Base-by-base conservation (phyloP, 2,329 filamentous ascomycete species). In the Venturia asperata region DNA sequence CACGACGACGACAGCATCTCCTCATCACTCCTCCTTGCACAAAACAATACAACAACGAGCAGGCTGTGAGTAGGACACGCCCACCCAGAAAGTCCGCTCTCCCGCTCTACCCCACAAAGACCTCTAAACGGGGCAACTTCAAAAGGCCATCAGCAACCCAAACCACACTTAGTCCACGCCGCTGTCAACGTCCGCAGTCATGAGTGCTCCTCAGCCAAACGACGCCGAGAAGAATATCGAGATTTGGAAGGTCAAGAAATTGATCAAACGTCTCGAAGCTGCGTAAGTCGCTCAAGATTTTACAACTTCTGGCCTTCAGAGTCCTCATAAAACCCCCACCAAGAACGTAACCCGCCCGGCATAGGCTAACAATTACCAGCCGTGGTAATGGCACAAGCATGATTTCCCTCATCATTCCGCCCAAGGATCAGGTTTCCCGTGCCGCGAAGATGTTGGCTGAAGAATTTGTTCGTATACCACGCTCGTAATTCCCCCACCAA, bases 401-500 rank as follows among this genome's bases (percentile, higher is more conserved):
- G 94, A 99, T 99, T 80, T 97, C 93, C 69, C 86, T 99, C 79
- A 97, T 99, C 74, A 97, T 99, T 75, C 94, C 94, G 67, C 94
- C 94, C 71, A 99, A 99, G 86, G 92, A 97, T 79, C 94, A 99
- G 81, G 86, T 99, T 69, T 97, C 94, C 58, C 89, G 92, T 74
- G 89, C 91, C 65, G 91, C 94, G 67, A 97, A 97, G 85, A 99
- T 99, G 94, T 89, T 99, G 88, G 95, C 95, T 82, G 94, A 99
- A 97, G 92, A 96, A 90, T 96, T 94, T 76, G 91, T 94, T 85
- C 70, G 89, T 81, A 24, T 37, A 64, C 37, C 19, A 19, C 65
- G 60, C 41, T 64, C 63, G 56, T n/a, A 37, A 9, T 37, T 17
- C 9, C 49, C 52, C 52, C 30, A 58, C 52, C 30, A 58, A 58